These are phyloP conservation scores for Helenozyma baotianmanensis DNA, from an alignment of 805 yeast species.

Conservation along the genomic window DNA sequence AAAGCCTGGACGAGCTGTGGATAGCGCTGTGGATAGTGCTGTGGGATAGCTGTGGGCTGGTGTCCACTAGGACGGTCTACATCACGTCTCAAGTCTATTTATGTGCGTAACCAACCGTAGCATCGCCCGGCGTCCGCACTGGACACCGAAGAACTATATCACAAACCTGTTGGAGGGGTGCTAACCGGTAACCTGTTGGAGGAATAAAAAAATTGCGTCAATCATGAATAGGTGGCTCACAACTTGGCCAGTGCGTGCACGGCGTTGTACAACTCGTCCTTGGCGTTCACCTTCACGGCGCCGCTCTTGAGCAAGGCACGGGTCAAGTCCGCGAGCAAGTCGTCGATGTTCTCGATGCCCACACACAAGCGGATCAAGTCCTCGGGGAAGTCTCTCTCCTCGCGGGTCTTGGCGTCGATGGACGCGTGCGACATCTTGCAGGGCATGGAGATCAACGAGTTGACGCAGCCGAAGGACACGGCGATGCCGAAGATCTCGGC, in stretches of 20 bases:
- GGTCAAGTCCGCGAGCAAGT: constrained; percentile 75
- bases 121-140: no score
- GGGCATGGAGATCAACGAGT: constrained; percentile 88
- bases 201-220: no score
- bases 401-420: constrained; percentile 80
- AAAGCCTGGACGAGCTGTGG: no score
- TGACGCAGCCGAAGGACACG: constrained; percentile 92
- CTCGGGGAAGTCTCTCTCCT: constrained; percentile 87
- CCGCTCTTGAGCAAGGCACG: constrained; percentile 67
- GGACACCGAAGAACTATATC: no score
- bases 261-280: constrained; percentile 38
- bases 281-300: constrained; percentile 39
- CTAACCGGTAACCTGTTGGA: no score
- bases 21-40: no score
- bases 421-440: constrained; percentile 98
- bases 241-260: constrained; percentile 28
- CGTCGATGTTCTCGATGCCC: constrained; percentile 83
- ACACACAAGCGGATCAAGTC: constrained; percentile 86
- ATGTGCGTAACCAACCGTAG: no score
- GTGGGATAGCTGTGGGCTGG: no score
- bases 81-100: no score
- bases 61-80: no score
- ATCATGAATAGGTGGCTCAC: no score
- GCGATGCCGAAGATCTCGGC: constrained; percentile 81
- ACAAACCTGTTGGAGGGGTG: no score